Percentiles rank a stretch among this genome's conserved stretches.
phyloP scores from a whole-genome alignment of 139 green algal species.

The Chlamydomonas sp. region DNA sequence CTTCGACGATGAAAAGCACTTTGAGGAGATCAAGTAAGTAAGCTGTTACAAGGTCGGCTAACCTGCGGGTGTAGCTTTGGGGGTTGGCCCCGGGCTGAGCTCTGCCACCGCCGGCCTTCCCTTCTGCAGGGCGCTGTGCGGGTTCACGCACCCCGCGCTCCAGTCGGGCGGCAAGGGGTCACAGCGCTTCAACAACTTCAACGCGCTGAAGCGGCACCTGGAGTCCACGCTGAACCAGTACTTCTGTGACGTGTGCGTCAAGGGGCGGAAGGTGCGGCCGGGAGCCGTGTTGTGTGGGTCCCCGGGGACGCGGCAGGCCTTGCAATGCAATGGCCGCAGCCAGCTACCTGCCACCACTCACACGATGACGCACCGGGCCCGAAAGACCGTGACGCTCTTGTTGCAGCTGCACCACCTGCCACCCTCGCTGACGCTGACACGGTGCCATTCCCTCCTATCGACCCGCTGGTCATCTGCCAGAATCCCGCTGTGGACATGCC shows the following conservation, averaged over 20 bases:
- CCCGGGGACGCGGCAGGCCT: background rate
- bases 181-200: constrained; percentile 61
- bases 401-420: too few species aligned
- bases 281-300: too few species aligned
- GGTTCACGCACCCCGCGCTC: constrained; percentile 81
- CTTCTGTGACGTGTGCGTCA: constrained; percentile 95
- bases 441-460: too few species aligned
- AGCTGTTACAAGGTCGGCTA: background rate
- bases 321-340: background rate
- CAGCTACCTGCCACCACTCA: too few species aligned
- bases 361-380: too few species aligned
- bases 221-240: constrained; percentile 62
- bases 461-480: too few species aligned
- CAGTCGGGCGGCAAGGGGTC: constrained; percentile 11
- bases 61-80: background rate
- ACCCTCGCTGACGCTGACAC: too few species aligned
- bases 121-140: constrained; percentile 68
- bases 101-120: background rate
- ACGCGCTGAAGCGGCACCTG: constrained; percentile 78
- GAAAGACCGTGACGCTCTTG: too few species aligned
- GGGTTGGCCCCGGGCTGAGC: too few species aligned
- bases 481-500: too few species aligned
- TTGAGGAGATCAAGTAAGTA: constrained; percentile 70
- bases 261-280: constrained; percentile 79
- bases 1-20: constrained; percentile 92